A percentile compares a stretch with the other conserved stretches of the same genome.
phyloP scores from a whole-genome alignment of 1,284 basidiomycete genomes.

The Boletus subluridellus region DNA sequence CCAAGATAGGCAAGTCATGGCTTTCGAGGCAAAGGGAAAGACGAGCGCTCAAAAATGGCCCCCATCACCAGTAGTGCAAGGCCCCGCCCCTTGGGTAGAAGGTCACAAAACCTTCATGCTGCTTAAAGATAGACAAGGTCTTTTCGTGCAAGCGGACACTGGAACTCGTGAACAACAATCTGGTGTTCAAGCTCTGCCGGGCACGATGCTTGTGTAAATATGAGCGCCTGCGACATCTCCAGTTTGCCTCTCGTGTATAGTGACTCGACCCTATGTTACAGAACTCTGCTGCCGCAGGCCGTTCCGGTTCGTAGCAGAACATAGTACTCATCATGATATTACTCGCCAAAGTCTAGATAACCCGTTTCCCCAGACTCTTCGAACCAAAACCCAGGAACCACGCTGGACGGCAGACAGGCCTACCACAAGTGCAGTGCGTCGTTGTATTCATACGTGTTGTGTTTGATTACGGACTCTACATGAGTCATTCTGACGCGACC shows the following conservation, averaged over 20 bases:
- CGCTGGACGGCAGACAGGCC: neutral
- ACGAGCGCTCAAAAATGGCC: neutral
- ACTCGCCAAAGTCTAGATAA: neutral
- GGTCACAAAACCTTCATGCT: slow-evolving; percentile 14
- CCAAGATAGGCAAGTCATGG: neutral
- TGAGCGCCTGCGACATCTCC: neutral
- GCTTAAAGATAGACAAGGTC: slow-evolving; percentile 11
- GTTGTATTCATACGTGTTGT: neutral
- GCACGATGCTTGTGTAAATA: neutral
- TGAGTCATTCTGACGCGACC: neutral
- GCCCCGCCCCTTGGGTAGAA: slow-evolving; percentile 17
- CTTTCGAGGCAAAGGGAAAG: slow-evolving; percentile 1
- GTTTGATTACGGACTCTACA: neutral
- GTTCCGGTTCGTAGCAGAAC: neutral
- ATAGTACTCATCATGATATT: no score
- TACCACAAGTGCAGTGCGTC: neutral
- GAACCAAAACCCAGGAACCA: neutral
- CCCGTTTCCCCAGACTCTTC: neutral
- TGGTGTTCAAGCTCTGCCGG: neutral
- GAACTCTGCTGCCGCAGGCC: neutral
- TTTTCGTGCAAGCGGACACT: slow-evolving; percentile 8
- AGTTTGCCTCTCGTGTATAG: neutral
- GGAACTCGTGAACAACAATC: neutral
- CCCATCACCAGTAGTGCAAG: neutral
- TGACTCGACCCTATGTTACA: neutral